A percentile compares a stretch with the other conserved stretches of the same genome.
Conservation (phyloP, 371 early-diverging fungal species). For the Rhizomucor miehei region DNA sequence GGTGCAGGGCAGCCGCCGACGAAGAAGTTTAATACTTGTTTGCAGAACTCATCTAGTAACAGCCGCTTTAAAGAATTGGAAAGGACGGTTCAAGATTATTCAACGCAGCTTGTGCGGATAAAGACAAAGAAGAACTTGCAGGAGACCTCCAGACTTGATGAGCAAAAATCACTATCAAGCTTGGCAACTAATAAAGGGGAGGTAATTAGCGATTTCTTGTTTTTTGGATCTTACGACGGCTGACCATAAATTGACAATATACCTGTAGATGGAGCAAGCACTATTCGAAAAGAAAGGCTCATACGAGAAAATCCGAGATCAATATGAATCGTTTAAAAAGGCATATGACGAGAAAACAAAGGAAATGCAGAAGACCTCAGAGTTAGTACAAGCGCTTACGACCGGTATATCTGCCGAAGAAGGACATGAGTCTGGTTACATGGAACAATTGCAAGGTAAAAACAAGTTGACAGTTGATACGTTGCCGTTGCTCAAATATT, state of each 20-base stretch:
- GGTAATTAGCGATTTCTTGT: constrained; percentile 23
- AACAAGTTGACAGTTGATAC: too few relatives aligned
- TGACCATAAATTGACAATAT: neutral
- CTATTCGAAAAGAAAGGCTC: constrained; percentile 51
- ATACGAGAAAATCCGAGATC: constrained; percentile 43
- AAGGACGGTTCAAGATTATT: constrained; percentile 62
- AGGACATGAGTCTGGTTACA: constrained; percentile 91
- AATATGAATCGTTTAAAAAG: constrained; percentile 62
- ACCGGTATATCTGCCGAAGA: constrained; percentile 91
- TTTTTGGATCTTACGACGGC: neutral
- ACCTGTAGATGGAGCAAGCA: constrained; percentile 43
- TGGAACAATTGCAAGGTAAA: constrained; percentile 84
- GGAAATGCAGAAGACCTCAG: constrained; percentile 72
- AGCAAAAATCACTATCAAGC: constrained; percentile 46
- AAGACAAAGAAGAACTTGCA: constrained; percentile 81
- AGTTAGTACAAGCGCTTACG: constrained; percentile 87
- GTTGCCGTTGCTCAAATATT: too few relatives aligned
- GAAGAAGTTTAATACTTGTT: neutral
- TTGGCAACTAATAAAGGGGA: constrained; percentile 41
- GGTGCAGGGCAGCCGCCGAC: too few relatives aligned
- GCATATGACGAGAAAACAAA: constrained; percentile 62
- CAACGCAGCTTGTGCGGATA: constrained; percentile 74
- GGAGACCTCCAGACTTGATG: constrained; percentile 72
- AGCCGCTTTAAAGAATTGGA: constrained; percentile 68
- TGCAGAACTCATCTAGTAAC: constrained; percentile 59